These are phyloP conservation scores for Ambrosiella cleistominuta DNA, from an alignment of 2,329 filamentous ascomycete genomes.

Conservation along the genomic window DNA sequence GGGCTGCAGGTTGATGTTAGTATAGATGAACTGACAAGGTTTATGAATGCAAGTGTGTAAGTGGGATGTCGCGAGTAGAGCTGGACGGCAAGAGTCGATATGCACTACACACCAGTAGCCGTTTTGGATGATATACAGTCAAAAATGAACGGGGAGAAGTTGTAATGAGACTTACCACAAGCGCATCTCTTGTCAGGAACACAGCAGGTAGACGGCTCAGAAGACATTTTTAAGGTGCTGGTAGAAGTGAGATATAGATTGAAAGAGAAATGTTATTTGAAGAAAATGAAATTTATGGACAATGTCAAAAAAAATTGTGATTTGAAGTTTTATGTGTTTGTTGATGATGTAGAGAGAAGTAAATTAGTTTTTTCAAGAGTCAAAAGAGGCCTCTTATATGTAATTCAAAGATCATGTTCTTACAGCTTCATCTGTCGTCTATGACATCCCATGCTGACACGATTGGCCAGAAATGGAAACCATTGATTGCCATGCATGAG, in stretches of 20 bases:
- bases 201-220: slow-evolving; percentile 33
- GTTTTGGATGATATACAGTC: not conserved
- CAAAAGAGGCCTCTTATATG: slow-evolving; percentile 7
- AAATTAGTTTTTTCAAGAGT: not conserved
- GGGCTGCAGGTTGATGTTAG: slow-evolving; percentile 23
- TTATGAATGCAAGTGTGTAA: slow-evolving; percentile 1
- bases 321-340: not conserved
- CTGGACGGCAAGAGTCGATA: not conserved
- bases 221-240: slow-evolving; percentile 5
- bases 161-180: slow-evolving; percentile 32
- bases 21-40: not conserved
- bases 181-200: slow-evolving; percentile 35
- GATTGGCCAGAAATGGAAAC: slow-evolving; percentile 8
- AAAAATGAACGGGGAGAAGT: no score
- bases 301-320: not conserved
- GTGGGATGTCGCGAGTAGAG: not conserved
- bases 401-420: slow-evolving; percentile 1
- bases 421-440: slow-evolving; percentile 1
- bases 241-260: not conserved
- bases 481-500: slow-evolving; percentile 7
- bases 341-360: not conserved
- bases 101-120: not conserved
- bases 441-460: slow-evolving; percentile 3
- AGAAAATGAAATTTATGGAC: not conserved
- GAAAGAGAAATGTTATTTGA: not conserved